Evolutionary conservation across 768 basidiomycete species (phyloP), one percentile per base, ranked within the genome.

Genomic region (Exsudoporus frostii): DNA sequence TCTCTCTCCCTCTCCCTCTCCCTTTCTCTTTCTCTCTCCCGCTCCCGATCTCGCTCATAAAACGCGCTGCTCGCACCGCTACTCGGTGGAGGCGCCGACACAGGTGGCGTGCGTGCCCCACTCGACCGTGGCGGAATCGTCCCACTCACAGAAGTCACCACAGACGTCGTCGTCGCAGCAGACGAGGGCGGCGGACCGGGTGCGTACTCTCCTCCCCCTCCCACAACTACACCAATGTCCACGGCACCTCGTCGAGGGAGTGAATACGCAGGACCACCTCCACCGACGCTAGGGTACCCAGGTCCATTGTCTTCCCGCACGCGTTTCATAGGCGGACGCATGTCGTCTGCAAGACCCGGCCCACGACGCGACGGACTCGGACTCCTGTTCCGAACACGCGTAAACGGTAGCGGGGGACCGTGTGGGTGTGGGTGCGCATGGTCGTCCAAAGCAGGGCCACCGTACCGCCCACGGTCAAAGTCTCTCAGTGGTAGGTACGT

Each of bases 371-470:
- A 55, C 3, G 69, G 57, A 62, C 76, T 80, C 5, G 76, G 72
- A 53, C 79, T 81, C 38, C 78, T 71, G 11, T 58, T 71, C n/a
- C 79, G 73, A 20, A 78, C 71, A 5, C 78, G 73, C n/a, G 67
- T 69, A 54, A 72, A 75, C 15, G 54, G 33, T 0, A 36, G 50
- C 1, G 48, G 45, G 7, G 68, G 55, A 2, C 66, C 61, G 5
- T 44, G 50, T 7, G 66, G n/a, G 24, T 51, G 53, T 0, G 33
- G 5, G 1, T 27, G 58, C 2, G 32, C 9, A 24, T 60, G 62
- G 13, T 54, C 55, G 8, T 58, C 63, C 40, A 63, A 39, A 2
- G 56, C 32, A 9, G 42, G 27, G 1, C 29, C 53, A 14, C 59
- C 53, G 32, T 67, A 70, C 34, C 68, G 64, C 10, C 61, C 56